Evolutionary conservation across 331 rosid genomes (phyloP).

Genomic region (Erythrophleum ivorense): DNA sequence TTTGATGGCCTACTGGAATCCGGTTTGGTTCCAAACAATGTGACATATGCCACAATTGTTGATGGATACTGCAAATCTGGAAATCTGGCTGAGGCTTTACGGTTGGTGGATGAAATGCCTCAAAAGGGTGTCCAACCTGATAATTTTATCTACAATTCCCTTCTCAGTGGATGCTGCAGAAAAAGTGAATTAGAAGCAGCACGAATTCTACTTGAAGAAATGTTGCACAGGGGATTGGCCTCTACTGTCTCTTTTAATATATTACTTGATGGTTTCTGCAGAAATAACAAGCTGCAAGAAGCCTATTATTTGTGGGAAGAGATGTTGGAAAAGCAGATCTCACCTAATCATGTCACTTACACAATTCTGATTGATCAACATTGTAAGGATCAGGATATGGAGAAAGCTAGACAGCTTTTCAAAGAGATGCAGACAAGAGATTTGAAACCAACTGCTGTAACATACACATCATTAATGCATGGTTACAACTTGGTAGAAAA

Average conservation of each 20-base stretch:
- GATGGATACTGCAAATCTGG: slow-evolving; percentile 58
- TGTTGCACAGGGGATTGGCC: slow-evolving; percentile 48
- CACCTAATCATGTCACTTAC: slow-evolving; percentile 49
- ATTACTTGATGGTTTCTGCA: slow-evolving; percentile 56
- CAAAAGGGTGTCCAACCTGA: slow-evolving; percentile 46
- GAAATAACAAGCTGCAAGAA: slow-evolving; percentile 48
- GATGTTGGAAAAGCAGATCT: slow-evolving; percentile 49
- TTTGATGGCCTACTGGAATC: slow-evolving; percentile 46
- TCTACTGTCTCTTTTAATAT: slow-evolving; percentile 52
- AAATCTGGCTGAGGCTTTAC: slow-evolving; percentile 45
- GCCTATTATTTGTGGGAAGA: slow-evolving; percentile 50
- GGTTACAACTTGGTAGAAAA: slow-evolving; percentile 50
- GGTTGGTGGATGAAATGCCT: slow-evolving; percentile 51
- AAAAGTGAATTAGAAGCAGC: slow-evolving; percentile 46
- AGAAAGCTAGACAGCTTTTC: slow-evolving; percentile 57
- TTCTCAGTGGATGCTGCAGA: slow-evolving; percentile 55
- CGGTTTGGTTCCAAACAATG: slow-evolving; percentile 48
- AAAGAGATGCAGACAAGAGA: slow-evolving; percentile 52
- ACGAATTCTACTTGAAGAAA: slow-evolving; percentile 47
- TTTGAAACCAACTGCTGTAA: slow-evolving; percentile 42
- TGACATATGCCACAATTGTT: slow-evolving; percentile 52
- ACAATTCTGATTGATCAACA: slow-evolving; percentile 50
- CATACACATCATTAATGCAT: slow-evolving; percentile 53
- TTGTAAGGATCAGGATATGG: slow-evolving; percentile 46
- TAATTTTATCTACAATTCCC: slow-evolving; percentile 47